Percentiles rank a stretch among this genome's conserved stretches.
These are phyloP conservation scores for Gnaphalium uliginosum DNA, from an alignment of 129 eudicot species.

Conservation along the genomic window DNA sequence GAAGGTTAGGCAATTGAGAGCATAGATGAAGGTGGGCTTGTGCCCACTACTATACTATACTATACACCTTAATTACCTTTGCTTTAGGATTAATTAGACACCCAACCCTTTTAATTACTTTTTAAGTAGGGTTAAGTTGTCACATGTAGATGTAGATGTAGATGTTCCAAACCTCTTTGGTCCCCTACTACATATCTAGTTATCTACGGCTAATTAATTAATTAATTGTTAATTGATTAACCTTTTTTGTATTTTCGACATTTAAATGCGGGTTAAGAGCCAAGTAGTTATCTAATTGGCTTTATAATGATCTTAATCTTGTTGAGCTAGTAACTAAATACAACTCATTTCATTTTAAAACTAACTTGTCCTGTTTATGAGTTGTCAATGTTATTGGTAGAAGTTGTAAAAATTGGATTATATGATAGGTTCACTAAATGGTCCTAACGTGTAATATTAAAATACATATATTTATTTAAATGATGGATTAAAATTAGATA, in stretches of 20 bases:
- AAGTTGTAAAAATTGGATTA: too few species aligned
- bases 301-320: not conserved
- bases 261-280: too few species aligned
- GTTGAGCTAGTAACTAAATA: not conserved
- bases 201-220: constrained; percentile 14
- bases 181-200: constrained; percentile 22
- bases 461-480: too few species aligned
- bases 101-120: constrained; percentile 33
- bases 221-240: not conserved
- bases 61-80: not conserved
- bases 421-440: too few species aligned
- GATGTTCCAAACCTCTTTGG: constrained; percentile 31
- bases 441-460: too few species aligned
- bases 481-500: too few species aligned
- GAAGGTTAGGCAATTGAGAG: constrained; percentile 17
- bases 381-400: too few species aligned
- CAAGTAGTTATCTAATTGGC: too few species aligned
- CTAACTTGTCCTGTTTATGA: too few species aligned
- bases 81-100: constrained; percentile 25
- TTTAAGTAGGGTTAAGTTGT: constrained; percentile 23
- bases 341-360: too few species aligned
- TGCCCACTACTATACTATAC: not conserved
- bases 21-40: constrained; percentile 17
- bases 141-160: constrained; percentile 38
- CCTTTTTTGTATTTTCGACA: not conserved